Percentiles rank a stretch among this genome's conserved stretches.
Evolutionary conservation across 164 flowering plant species (phyloP).

Genomic region (Echeveria elegans): DNA sequence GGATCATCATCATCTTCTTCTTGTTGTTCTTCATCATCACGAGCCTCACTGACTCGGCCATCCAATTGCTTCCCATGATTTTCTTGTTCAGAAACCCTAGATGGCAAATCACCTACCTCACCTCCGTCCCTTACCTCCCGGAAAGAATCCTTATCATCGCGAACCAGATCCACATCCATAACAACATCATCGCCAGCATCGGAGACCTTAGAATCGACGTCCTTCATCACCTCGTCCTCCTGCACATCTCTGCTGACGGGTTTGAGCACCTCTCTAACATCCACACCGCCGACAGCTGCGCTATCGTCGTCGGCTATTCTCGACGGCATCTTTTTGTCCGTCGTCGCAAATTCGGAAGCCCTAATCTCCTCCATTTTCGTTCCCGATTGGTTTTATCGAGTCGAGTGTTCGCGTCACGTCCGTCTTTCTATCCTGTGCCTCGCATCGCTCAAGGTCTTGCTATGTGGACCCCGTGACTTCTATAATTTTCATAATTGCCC

Average conservation of each 20-base stretch:
- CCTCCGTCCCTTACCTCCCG: neutral
- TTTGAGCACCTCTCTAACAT: neutral
- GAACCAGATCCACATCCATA: slow-evolving; percentile 9
- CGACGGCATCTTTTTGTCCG: neutral
- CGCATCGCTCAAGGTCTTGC: neutral
- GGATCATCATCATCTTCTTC: slow-evolving; percentile 10
- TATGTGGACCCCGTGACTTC: neutral
- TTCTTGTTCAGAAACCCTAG: too few relatives aligned
- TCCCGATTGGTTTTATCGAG: neutral
- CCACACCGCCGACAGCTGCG: neutral
- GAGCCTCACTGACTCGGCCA: slow-evolving; percentile 8
- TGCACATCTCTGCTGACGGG: neutral
- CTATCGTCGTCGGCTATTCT: neutral
- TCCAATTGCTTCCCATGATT: too few relatives aligned
- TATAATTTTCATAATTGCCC: neutral
- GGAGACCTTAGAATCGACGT: slow-evolving; percentile 20
- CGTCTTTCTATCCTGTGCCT: neutral
- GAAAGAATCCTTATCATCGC: neutral
- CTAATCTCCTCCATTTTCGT: slow-evolving; percentile 1
- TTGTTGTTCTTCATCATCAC: neutral
- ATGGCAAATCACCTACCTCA: slow-evolving; percentile 8
- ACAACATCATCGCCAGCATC: slow-evolving; percentile 9
- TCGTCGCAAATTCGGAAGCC: slow-evolving; percentile 1
- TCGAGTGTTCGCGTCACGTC: neutral
- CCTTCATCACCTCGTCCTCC: slow-evolving; percentile 6